Percentiles rank a stretch among this genome's conserved stretches.
These are phyloP conservation scores for Populus deltoides DNA, from an alignment of 345 rosid species.

Conservation along the genomic window DNA sequence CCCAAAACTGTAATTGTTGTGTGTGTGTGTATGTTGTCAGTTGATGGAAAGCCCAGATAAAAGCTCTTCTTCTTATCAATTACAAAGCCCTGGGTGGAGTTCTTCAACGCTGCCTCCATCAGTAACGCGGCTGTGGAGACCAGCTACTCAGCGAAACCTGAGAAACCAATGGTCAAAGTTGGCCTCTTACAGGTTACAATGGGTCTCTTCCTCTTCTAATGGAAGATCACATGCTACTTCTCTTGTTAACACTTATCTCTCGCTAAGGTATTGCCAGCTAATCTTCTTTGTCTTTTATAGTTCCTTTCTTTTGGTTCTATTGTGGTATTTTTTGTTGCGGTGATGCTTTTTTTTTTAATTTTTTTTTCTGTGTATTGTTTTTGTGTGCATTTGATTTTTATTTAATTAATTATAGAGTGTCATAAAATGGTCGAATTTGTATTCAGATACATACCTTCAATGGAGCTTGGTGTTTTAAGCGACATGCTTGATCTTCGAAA, in stretches of 20 bases:
- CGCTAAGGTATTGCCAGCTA: constrained; percentile 44
- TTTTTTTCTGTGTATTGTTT: too few species aligned
- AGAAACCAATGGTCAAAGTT: constrained; percentile 90
- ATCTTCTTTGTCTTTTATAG: neutral
- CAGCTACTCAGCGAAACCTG: constrained; percentile 80
- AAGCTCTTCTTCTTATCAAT: neutral
- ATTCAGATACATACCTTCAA: constrained; percentile 61
- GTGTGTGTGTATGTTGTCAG: too few species aligned
- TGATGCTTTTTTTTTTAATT: neutral
- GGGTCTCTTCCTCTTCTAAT: constrained; percentile 53
- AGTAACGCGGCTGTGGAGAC: constrained; percentile 71
- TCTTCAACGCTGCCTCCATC: constrained; percentile 36
- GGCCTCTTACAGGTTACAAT: constrained; percentile 47
- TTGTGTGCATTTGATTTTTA: too few species aligned
- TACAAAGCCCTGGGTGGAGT: neutral
- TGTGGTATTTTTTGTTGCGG: neutral
- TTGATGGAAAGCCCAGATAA: constrained; percentile 9
- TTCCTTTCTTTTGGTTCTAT: neutral
- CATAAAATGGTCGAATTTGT: too few species aligned
- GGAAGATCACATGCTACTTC: constrained; percentile 75
- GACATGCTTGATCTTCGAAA: constrained; percentile 62
- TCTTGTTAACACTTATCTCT: constrained; percentile 69
- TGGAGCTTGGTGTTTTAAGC: constrained; percentile 76
- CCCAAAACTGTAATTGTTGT: too few species aligned
- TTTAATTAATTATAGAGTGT: neutral